These are phyloP conservation scores for Arachis hypogaea DNA, from an alignment of 306 rosid genomes.

Conservation along the genomic window DNA sequence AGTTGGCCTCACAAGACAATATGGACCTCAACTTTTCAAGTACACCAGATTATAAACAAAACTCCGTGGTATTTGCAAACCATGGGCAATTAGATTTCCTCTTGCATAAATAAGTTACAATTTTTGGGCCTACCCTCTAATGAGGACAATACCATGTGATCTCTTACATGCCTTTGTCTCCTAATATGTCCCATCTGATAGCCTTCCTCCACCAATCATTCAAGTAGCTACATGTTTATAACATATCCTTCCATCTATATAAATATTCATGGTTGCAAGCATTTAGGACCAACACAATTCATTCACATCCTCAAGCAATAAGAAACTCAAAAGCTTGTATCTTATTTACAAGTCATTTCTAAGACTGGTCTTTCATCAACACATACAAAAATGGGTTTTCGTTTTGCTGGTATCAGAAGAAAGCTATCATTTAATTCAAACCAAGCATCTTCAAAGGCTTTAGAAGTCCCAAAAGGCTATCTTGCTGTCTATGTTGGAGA, in stretches of 20 bases:
- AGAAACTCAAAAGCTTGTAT: neutral
- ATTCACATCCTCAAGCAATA: slow-evolving; percentile 21
- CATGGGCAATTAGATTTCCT: neutral
- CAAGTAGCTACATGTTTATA: neutral
- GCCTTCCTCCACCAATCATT: slow-evolving; percentile 3
- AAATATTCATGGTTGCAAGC: neutral
- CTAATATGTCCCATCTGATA: neutral
- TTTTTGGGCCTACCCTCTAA: neutral
- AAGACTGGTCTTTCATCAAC: neutral
- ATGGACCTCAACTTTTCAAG: too few relatives aligned
- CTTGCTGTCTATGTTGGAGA: slow-evolving; percentile 38
- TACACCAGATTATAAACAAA: neutral
- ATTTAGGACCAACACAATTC: slow-evolving; percentile 6
- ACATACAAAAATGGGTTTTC: slow-evolving; percentile 31
- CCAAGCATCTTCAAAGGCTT: neutral
- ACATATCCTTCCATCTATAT: neutral
- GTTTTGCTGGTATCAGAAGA: slow-evolving; percentile 17
- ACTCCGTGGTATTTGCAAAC: neutral
- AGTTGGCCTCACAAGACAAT: too few relatives aligned
- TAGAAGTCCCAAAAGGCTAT: slow-evolving; percentile 34
- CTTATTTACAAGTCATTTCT: neutral
- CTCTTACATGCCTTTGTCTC: neutral
- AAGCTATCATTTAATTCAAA: neutral
- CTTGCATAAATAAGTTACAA: neutral
- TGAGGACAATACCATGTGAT: slow-evolving; percentile 36